Base-by-base conservation (phyloP, 2,329 filamentous ascomycete genomes). In the Beauveria rudraprayagi region DNA sequence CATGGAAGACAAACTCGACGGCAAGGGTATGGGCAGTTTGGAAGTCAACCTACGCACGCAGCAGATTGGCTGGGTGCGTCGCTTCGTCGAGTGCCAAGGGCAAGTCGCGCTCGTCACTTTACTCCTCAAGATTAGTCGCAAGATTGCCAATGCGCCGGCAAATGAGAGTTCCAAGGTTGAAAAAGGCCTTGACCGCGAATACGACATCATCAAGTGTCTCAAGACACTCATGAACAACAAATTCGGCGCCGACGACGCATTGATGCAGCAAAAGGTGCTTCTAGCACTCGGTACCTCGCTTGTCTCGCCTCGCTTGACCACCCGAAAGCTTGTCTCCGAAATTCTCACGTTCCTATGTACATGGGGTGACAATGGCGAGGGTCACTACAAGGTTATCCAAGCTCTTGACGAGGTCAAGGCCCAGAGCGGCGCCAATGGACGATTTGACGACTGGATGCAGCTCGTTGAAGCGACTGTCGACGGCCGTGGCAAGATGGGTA, bases 181-280 rank as follows among this genome's bases (percentile, higher is more conserved):
- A 68, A 91, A 89, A 72, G 90, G 93, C 70, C 80, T 94, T 55
- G 92, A 97, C 70, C 86, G 89, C 67, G 92, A 96, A 76, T 97
- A 97, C 72, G 94, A 97, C 71, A 96, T 99, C 65, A 86, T 96
- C 71, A 99, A 99, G 77, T 97, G 94, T 77, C 77, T 99, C 62
- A 97, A 97, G 78, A 92, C 92, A 37, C 77, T 97, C 62, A 96
- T 97, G 89, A 99, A 99, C 84, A 99, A 97, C 83, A 97, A 96
- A 73, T 97, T 96, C 73, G 94, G 94, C 64, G 94, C 94, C 64
- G 94, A 99, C 72, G 92, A 99, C 81, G 94, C 94, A 19, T 80
- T 99, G 61, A 81, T 85, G 63, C 92, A 97, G 71, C 90, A 94
- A 70, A 91, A 93, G 71, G 90, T 97, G 65, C 88, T 97, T 65